Evolutionary conservation across 257 asterid species (phyloP).

Genomic region (Nicotiana otophora): DNA sequence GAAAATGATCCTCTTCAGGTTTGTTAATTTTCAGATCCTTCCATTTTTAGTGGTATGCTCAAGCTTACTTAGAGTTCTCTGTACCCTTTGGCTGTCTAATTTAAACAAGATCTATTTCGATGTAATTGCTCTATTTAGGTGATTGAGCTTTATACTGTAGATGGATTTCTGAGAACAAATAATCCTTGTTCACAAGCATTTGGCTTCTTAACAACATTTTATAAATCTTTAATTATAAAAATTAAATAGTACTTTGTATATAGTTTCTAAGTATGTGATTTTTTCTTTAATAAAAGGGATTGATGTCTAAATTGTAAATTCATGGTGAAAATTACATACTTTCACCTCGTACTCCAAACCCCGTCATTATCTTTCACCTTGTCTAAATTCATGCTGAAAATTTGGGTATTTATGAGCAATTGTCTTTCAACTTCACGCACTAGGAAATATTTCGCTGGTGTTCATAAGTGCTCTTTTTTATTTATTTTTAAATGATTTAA

Average conservation of each 20-base stretch:
- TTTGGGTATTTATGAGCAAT: neutral
- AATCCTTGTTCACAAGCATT: too few species aligned
- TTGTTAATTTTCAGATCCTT: slow-evolving; percentile 11
- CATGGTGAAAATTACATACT: neutral
- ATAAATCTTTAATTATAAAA: neutral
- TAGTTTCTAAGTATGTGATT: neutral
- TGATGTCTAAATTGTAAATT: neutral
- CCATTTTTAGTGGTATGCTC: neutral
- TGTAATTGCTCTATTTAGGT: neutral
- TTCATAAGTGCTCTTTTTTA: neutral
- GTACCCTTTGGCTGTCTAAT: neutral
- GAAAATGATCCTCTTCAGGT: slow-evolving; percentile 86
- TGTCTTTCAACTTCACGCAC: slow-evolving; percentile 1
- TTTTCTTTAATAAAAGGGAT: neutral
- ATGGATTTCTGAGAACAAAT: too few species aligned
- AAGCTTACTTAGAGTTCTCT: neutral
- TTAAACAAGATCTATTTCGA: neutral
- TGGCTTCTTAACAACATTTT: neutral
- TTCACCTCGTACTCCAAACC: neutral
- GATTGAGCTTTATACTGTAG: neutral
- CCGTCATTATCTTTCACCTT: neutral
- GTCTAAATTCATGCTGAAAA: neutral
- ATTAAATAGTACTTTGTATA: neutral
- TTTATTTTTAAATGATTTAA: neutral
- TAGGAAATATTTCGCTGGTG: neutral